A percentile compares a stretch with the other conserved stretches of the same genome.
phyloP scores from a whole-genome alignment of 768 basidiomycete species.

The Trametes gibbosa region DNA sequence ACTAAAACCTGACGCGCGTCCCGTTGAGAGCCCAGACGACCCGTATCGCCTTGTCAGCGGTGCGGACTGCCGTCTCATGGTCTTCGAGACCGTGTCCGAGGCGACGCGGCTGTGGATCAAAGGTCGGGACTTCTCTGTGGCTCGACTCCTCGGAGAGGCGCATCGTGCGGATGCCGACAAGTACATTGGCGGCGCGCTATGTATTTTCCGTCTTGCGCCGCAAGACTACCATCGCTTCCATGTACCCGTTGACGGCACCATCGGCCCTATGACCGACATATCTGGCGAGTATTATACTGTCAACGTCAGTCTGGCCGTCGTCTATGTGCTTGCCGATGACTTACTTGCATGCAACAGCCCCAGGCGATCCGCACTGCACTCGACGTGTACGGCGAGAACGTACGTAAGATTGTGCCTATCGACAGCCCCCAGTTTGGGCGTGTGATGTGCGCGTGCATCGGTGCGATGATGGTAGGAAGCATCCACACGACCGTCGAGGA shows the following conservation, averaged over 20 bases:
- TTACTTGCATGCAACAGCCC: slow-evolving; percentile 45
- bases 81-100: slow-evolving; percentile 80
- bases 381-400: slow-evolving; percentile 95
- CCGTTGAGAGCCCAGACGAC: slow-evolving; percentile 68
- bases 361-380: slow-evolving; percentile 89
- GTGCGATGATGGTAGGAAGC: slow-evolving; percentile 94
- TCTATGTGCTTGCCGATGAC: neutral
- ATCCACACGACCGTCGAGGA: slow-evolving; percentile 86
- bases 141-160: slow-evolving; percentile 71
- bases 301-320: slow-evolving; percentile 55
- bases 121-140: slow-evolving; percentile 87
- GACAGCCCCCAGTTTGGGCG: slow-evolving; percentile 86
- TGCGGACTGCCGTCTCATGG: slow-evolving; percentile 97
- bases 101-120: slow-evolving; percentile 97
- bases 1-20: slow-evolving; percentile 80
- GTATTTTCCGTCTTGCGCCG: slow-evolving; percentile 88
- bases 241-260: slow-evolving; percentile 77
- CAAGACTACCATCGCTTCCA: slow-evolving; percentile 97
- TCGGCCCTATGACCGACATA: slow-evolving; percentile 82
- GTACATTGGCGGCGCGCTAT: slow-evolving; percentile 79
- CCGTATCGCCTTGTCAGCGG: slow-evolving; percentile 77
- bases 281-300: slow-evolving; percentile 96
- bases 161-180: slow-evolving; percentile 68
- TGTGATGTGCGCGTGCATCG: slow-evolving; percentile 89
- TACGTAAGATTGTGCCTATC: slow-evolving; percentile 88